phyloP scores from a whole-genome alignment of 768 basidiomycete genomes.

The Mycena haematopus region DNA sequence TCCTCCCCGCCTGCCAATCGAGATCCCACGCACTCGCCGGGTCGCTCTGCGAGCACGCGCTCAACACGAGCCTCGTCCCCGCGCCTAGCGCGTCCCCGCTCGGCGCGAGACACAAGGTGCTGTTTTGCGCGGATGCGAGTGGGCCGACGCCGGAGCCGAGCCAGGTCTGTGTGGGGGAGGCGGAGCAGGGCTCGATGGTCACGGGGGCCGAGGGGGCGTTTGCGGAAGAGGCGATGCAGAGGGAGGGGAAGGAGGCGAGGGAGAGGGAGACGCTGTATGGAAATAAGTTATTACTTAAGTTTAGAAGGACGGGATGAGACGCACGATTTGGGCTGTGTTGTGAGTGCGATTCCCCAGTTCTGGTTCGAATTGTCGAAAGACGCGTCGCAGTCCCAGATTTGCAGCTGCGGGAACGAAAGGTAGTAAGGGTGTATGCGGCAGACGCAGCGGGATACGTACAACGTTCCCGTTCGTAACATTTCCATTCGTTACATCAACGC shows the following conservation, averaged over 20 bases:
- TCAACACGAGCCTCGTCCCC: constrained; percentile 1
- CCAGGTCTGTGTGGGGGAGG: not conserved
- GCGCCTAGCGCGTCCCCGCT: not conserved
- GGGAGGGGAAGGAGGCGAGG: not conserved
- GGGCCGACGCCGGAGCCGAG: not conserved
- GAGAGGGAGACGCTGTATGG: not conserved
- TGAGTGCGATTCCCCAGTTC: not conserved
- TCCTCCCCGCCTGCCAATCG: constrained; percentile 1
- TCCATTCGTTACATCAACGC: not conserved
- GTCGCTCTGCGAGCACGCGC: not conserved
- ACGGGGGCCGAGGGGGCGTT: not conserved
- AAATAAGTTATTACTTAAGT: not conserved
- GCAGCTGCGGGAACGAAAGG: not conserved
- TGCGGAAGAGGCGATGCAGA: not conserved
- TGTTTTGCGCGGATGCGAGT: not conserved
- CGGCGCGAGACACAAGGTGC: not conserved
- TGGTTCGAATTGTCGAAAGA: not conserved
- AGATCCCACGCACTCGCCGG: not conserved
- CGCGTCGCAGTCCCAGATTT: not conserved
- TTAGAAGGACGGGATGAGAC: not conserved
- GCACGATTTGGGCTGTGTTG: not conserved
- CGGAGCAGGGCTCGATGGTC: not conserved
- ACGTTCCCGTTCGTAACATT: not conserved
- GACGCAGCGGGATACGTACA: not conserved
- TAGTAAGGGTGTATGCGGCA: not conserved